Conservation (phyloP, 1,284 basidiomycete genomes). For the Sanghuangporus baumii region DNA sequence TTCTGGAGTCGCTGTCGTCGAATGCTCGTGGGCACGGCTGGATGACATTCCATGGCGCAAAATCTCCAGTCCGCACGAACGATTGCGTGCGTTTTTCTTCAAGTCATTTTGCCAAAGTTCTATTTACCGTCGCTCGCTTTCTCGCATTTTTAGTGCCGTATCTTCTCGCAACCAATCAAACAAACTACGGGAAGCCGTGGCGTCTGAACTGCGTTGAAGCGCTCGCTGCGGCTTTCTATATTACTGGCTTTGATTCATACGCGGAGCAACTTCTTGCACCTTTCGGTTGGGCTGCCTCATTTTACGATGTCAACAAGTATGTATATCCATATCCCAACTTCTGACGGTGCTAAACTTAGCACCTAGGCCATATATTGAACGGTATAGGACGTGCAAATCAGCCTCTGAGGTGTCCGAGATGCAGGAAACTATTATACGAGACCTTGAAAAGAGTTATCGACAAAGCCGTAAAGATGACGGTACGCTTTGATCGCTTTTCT, state of each 20-base stretch:
- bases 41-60: slow-evolving; percentile 94
- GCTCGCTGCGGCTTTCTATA: slow-evolving; percentile 87
- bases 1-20: slow-evolving; percentile 88
- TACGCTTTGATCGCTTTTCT: slow-evolving; percentile 11
- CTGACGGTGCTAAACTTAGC: not conserved
- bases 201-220: slow-evolving; percentile 89
- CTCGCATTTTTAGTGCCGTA: slow-evolving; percentile 67
- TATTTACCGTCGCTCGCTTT: not conserved
- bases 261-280: slow-evolving; percentile 71
- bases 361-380: slow-evolving; percentile 55
- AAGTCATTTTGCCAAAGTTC: not conserved
- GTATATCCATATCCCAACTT: slow-evolving; percentile 20
- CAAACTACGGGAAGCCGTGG: slow-evolving; percentile 95
- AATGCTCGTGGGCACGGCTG: slow-evolving; percentile 95
- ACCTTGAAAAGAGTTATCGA: slow-evolving; percentile 62
- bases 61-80: slow-evolving; percentile 89
- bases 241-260: slow-evolving; percentile 78
- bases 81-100: slow-evolving; percentile 59
- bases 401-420: slow-evolving; percentile 58
- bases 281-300: slow-evolving; percentile 87
- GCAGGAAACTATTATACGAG: slow-evolving; percentile 71
- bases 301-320: slow-evolving; percentile 79
- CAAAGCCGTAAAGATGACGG: slow-evolving; percentile 3
- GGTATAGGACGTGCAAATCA: slow-evolving; percentile 66
- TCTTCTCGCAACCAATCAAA: slow-evolving; percentile 87